Conservation (phyloP, 257 asterid species). For the Gardenia jasminoides region DNA sequence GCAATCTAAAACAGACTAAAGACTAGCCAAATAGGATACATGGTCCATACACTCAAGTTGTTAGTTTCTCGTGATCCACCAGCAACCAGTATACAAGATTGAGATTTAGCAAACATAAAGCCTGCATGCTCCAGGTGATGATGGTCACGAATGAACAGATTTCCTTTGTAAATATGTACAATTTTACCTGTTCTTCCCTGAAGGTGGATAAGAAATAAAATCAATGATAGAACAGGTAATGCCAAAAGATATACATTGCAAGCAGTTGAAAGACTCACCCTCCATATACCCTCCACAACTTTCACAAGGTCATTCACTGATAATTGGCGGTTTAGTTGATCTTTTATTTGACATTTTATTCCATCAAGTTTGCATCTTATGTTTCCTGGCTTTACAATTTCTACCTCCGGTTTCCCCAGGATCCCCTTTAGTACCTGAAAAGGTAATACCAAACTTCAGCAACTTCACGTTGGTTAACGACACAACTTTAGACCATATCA, state of each 20-base stretch:
- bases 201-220: conserved; percentile 6
- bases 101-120: conserved; percentile 83
- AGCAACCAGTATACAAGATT: conserved; percentile 83
- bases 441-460: conserved; percentile 5
- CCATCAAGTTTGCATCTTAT: conserved; percentile 77
- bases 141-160: conserved; percentile 73
- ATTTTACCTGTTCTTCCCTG: conserved; percentile 94
- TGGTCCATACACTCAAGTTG: conserved; percentile 62
- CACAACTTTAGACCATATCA: conserved; percentile 1
- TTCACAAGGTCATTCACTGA: conserved; percentile 86
- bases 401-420: conserved; percentile 86
- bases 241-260: conserved; percentile 4
- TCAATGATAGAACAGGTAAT: conserved; percentile 14
- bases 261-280: conserved; percentile 42
- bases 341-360: conserved; percentile 53
- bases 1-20: neutral
- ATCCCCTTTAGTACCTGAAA: conserved; percentile 91
- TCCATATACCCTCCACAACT: conserved; percentile 89
- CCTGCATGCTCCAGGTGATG: conserved; percentile 99
- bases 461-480: neutral
- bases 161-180: conserved; percentile 74
- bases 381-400: conserved; percentile 82
- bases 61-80: conserved; percentile 87
- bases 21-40: neutral
- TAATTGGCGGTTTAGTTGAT: conserved; percentile 52